Percentiles rank a stretch among this genome's conserved stretches.
phyloP scores from a whole-genome alignment of 2,329 filamentous ascomycete species.

The Calonectria hongkongensis region DNA sequence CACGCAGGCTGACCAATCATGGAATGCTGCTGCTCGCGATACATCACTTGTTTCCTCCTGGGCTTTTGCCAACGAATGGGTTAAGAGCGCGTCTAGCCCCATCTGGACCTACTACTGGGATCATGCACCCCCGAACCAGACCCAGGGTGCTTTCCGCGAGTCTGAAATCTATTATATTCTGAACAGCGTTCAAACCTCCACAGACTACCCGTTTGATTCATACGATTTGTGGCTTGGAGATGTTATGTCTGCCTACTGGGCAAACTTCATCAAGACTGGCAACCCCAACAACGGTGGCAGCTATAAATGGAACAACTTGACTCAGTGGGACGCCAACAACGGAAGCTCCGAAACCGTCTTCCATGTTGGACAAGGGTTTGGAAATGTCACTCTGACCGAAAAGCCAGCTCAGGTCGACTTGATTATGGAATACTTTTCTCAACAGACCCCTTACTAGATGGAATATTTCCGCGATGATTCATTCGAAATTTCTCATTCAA shows the following conservation, averaged over 20 bases:
- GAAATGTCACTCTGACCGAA: not conserved
- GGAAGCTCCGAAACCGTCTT: not conserved
- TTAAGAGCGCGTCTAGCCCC: not conserved
- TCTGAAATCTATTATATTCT: conserved; percentile 21
- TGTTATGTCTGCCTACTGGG: conserved; percentile 7
- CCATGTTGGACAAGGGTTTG: not conserved
- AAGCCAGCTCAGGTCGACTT: not conserved
- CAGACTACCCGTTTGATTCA: not conserved
- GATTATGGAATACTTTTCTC: not conserved
- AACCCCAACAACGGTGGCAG: conserved; percentile 4
- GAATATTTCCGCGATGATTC: too few relatives aligned
- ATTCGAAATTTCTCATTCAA: too few relatives aligned
- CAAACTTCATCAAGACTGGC: conserved; percentile 23
- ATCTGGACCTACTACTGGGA: conserved; percentile 30
- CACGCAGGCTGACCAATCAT: not conserved
- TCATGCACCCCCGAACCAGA: conserved; percentile 24
- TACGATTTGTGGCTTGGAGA: not conserved
- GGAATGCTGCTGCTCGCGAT: not conserved
- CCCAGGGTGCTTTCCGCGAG: conserved; percentile 10
- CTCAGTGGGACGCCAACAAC: not conserved
- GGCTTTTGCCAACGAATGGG: not conserved
- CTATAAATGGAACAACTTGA: not conserved
- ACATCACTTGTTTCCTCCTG: conserved; percentile 15
- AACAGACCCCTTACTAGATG: not conserved
- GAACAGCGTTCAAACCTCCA: conserved; percentile 1